Evolutionary conservation across 257 asterid species (phyloP).

Genomic region (Solanum bulbocastanum): DNA sequence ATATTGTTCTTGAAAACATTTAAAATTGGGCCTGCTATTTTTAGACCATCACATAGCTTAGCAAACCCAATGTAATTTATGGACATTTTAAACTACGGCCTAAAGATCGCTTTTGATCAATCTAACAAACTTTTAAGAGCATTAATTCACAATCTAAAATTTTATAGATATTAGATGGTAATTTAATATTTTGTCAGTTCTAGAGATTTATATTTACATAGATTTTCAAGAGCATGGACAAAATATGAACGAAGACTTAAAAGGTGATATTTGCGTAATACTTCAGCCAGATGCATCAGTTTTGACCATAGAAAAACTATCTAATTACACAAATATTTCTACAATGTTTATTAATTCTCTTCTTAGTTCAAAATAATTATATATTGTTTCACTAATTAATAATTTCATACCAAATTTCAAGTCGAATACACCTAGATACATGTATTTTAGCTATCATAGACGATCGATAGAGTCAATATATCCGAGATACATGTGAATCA

Average conservation of each 20-base stretch:
- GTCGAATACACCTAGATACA: accelerated
- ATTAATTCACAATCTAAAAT: not conserved
- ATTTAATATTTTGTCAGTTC: not conserved
- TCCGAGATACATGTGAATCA: too few relatives aligned
- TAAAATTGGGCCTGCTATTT: not conserved
- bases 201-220: not conserved
- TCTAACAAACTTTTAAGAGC: not conserved
- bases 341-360: too few relatives aligned
- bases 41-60: not conserved
- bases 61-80: not conserved
- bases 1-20: not conserved
- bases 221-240: not conserved
- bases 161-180: not conserved
- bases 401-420: too few relatives aligned
- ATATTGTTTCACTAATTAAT: too few relatives aligned
- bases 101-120: not conserved
- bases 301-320: too few relatives aligned
- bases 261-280: too few relatives aligned
- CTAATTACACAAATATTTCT: too few relatives aligned
- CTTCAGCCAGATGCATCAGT: too few relatives aligned
- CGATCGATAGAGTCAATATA: too few relatives aligned
- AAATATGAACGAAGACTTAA: too few relatives aligned
- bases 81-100: not conserved
- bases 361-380: too few relatives aligned
- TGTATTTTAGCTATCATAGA: too few relatives aligned